Conservation (phyloP, 352 stramenopile species). For the Globisporangium spinosum region DNA sequence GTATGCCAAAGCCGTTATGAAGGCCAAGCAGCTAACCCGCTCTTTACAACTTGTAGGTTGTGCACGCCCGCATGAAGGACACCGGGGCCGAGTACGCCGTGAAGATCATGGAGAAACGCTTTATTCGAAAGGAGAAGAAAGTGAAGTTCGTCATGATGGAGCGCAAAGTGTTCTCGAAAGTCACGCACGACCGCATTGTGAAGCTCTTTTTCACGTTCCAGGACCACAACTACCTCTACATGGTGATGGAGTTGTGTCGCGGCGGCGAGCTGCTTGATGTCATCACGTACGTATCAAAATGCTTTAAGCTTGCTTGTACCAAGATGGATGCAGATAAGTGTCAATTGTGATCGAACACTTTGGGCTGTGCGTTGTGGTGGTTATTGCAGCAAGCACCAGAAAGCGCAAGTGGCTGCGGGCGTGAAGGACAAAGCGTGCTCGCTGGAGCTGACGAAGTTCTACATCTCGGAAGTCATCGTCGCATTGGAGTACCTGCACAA, state of each 20-base stretch:
- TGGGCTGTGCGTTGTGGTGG: neutral
- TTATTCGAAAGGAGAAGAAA: constrained; percentile 91
- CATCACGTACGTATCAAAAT: constrained; percentile 58
- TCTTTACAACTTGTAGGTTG: constrained; percentile 32
- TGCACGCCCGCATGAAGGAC: constrained; percentile 89
- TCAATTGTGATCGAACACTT: neutral
- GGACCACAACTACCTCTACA: constrained; percentile 87
- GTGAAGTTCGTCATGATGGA: constrained; percentile 92
- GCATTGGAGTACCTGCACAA: constrained; percentile 94
- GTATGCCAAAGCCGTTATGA: neutral
- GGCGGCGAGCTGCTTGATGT: constrained; percentile 84
- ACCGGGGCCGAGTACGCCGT: constrained; percentile 83
- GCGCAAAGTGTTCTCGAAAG: constrained; percentile 87
- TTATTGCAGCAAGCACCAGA: constrained; percentile 63
- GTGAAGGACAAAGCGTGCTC: constrained; percentile 65
- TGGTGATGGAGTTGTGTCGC: constrained; percentile 89
- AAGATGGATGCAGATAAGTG: neutral
- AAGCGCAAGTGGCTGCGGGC: constrained; percentile 51
- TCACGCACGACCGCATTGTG: constrained; percentile 85
- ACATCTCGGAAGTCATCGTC: constrained; percentile 92
- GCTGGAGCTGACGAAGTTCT: constrained; percentile 87
- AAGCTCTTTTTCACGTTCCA: constrained; percentile 91
- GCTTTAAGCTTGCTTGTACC: no score
- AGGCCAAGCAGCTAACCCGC: neutral
- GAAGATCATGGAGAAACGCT: constrained; percentile 92